A percentile compares a stretch with the other conserved stretches of the same genome.
Evolutionary conservation across 2,329 filamentous ascomycete species (phyloP).

Genomic region (Stromatinia cepivora): DNA sequence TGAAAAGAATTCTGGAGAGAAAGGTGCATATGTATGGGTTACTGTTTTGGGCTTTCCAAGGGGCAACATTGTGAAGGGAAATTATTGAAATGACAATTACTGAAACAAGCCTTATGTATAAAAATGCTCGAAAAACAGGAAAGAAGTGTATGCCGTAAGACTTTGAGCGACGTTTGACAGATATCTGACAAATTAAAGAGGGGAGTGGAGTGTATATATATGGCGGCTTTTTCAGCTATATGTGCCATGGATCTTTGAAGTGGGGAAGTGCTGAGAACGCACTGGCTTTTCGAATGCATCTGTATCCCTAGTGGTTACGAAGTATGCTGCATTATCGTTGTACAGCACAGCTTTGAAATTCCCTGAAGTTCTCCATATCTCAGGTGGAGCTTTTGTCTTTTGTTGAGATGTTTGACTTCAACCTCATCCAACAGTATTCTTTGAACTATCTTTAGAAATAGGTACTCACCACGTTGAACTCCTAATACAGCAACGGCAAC

Average conservation of each 20-base stretch:
- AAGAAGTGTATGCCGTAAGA: neutral
- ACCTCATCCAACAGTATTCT: neutral
- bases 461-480: neutral
- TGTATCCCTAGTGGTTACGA: neutral
- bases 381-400: neutral
- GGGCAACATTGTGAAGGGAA: neutral
- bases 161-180: neutral
- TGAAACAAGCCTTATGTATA: neutral
- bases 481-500: neutral
- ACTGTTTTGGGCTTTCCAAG: neutral
- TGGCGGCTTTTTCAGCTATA: neutral
- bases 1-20: constrained; percentile 12
- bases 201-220: neutral
- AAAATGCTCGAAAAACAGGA: neutral
- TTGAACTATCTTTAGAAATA: neutral
- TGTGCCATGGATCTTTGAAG: neutral
- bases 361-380: too few relatives aligned
- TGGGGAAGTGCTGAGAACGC: neutral
- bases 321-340: neutral
- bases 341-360: neutral
- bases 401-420: neutral
- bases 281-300: neutral
- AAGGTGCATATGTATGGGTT: constrained; percentile 6
- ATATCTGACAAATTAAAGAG: neutral
- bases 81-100: neutral